Percentiles rank a stretch among this genome's conserved stretches.
Conservation (phyloP, 768 basidiomycete genomes). For the Hygrocybe punicea region DNA sequence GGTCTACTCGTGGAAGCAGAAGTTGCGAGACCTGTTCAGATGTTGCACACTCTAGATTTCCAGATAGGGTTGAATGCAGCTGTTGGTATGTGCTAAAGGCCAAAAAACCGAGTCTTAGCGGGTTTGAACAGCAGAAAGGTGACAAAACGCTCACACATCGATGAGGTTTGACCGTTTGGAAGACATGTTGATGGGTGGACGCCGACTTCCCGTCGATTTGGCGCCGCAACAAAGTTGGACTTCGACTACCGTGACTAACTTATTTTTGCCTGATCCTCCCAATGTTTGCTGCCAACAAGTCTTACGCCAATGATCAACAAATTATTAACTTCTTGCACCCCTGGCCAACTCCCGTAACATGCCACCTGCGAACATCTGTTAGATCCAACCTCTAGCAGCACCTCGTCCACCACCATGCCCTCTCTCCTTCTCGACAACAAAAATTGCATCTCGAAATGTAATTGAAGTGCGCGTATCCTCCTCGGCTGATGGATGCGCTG, state of each 20-base stretch:
- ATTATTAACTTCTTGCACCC: no score
- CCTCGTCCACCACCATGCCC: slow-evolving; percentile 82
- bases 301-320: no score
- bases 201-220: no score
- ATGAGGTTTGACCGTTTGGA: slow-evolving; percentile 66
- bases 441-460: slow-evolving; percentile 78
- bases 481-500: slow-evolving; percentile 40
- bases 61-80: slow-evolving; percentile 57
- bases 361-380: no score
- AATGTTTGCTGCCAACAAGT: no score
- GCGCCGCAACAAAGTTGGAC: no score
- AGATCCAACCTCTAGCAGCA: slow-evolving; percentile 47
- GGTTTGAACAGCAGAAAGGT: slow-evolving; percentile 1
- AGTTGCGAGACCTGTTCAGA: slow-evolving; percentile 58
- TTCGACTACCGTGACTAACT: no score
- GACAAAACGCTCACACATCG: slow-evolving; percentile 53
- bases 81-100: slow-evolving; percentile 57
- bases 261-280: no score
- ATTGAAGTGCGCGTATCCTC: slow-evolving; percentile 59
- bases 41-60: slow-evolving; percentile 55
- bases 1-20: slow-evolving; percentile 53
- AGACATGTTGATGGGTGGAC: slow-evolving; percentile 32
- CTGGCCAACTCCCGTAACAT: no score
- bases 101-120: neutral
- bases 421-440: slow-evolving; percentile 77